These are phyloP conservation scores for Talaromyces adpressus DNA, from an alignment of 495 filamentous ascomycete species.

Conservation along the genomic window DNA sequence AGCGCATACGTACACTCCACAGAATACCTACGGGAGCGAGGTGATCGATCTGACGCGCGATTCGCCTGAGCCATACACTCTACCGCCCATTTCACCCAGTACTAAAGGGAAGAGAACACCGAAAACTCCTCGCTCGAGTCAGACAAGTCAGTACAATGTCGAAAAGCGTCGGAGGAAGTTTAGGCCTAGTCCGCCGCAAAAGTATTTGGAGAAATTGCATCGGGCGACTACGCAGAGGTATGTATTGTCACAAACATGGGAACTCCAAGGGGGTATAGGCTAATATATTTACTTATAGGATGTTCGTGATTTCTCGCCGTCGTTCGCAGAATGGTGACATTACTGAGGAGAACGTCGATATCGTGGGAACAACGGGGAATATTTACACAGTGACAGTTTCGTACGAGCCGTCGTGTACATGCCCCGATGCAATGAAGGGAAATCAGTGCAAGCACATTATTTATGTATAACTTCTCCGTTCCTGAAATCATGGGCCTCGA, in stretches of 20 bases:
- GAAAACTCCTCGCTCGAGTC: conserved; percentile 1
- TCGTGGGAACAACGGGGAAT: conserved; percentile 72
- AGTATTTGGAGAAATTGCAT: conserved; percentile 31
- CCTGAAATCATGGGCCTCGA: neutral
- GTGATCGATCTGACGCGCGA: conserved; percentile 18
- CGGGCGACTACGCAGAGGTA: conserved; percentile 38
- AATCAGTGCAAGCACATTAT: conserved; percentile 74
- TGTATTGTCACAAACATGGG: too few species aligned
- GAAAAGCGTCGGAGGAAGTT: conserved; percentile 36
- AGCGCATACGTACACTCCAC: neutral
- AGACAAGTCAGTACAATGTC: neutral
- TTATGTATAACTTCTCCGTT: conserved; percentile 37
- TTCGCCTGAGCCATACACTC: conserved; percentile 1
- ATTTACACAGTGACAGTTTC: conserved; percentile 57
- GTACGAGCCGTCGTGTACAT: conserved; percentile 56
- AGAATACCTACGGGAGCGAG: neutral
- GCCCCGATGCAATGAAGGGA: conserved; percentile 53
- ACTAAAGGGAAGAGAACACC: conserved; percentile 18
- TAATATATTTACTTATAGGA: too few species aligned
- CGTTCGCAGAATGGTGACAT: conserved; percentile 29
- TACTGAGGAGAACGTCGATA: conserved; percentile 51
- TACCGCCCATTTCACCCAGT: neutral
- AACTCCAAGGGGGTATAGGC: too few species aligned
- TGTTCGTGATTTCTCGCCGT: conserved; percentile 50
- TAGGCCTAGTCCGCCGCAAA: conserved; percentile 28